Evolutionary conservation across 306 rosid species (phyloP).

Genomic region (Rosa persica): DNA sequence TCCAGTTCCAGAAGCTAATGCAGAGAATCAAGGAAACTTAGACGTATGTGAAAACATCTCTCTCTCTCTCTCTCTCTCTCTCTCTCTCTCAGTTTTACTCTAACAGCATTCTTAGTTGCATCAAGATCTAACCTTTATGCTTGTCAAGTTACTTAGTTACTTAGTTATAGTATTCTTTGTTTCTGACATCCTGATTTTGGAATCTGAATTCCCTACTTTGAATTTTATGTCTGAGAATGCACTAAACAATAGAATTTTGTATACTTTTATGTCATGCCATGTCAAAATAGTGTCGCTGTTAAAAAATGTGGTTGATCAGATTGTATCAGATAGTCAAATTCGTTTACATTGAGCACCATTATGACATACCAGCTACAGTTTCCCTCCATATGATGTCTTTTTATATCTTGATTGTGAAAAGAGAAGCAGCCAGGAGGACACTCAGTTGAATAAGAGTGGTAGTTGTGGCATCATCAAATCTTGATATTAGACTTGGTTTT

Average conservation of each 20-base stretch:
- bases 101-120: not conserved
- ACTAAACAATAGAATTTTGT: no score
- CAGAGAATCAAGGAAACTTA: conserved; percentile 85
- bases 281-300: not conserved
- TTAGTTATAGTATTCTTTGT: not conserved
- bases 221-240: not conserved
- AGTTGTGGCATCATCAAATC: not conserved
- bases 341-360: not conserved
- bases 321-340: not conserved
- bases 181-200: not conserved
- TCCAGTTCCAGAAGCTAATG: conserved; percentile 98
- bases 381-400: not conserved
- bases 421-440: not conserved
- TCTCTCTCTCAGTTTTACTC: not conserved
- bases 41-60: conserved; percentile 54
- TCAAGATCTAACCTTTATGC: not conserved
- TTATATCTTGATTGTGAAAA: not conserved
- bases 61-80: not conserved
- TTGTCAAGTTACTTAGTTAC: not conserved
- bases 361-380: not conserved
- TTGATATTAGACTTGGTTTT: not conserved
- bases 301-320: not conserved
- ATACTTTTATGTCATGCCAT: not conserved
- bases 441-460: not conserved
- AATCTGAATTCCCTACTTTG: not conserved